phyloP scores from a whole-genome alignment of 2,329 filamentous ascomycete species.

The Blastomyces gilchristii region DNA sequence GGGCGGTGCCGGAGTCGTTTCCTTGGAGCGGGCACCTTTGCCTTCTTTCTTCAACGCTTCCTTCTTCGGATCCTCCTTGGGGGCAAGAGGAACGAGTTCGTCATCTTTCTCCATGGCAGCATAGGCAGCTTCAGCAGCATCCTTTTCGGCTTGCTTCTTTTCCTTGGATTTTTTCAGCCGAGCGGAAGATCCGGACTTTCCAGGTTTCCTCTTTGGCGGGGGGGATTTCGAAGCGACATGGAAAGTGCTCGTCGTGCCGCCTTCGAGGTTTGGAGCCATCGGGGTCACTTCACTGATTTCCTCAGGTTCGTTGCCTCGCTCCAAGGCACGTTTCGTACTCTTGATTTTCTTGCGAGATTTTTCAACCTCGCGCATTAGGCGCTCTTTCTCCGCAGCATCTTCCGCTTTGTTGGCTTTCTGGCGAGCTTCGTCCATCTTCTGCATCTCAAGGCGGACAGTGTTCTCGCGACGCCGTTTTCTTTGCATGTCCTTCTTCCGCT shows the following conservation, averaged over 20 bases:
- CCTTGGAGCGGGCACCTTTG: slow-evolving; percentile 32
- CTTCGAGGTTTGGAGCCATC: slow-evolving; percentile 70
- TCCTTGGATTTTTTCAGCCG: slow-evolving; percentile 81
- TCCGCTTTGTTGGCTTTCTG: slow-evolving; percentile 66
- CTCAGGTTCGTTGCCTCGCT: slow-evolving; percentile 66
- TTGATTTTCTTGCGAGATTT: slow-evolving; percentile 87
- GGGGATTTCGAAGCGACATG: slow-evolving; percentile 50
- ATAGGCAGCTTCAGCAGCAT: slow-evolving; percentile 77
- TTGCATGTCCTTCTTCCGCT: slow-evolving; percentile 99
- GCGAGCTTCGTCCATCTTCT: slow-evolving; percentile 72
- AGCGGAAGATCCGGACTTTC: slow-evolving; percentile 41
- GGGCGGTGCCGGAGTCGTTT: slow-evolving; percentile 42
- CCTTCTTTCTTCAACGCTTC: slow-evolving; percentile 36
- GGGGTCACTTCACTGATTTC: slow-evolving; percentile 61
- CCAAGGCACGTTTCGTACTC: slow-evolving; percentile 76
- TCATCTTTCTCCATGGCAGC: slow-evolving; percentile 48
- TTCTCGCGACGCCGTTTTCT: slow-evolving; percentile 92
- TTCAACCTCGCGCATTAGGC: slow-evolving; percentile 74
- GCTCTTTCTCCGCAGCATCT: slow-evolving; percentile 72
- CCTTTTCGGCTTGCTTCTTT: slow-evolving; percentile 58
- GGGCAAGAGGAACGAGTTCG: slow-evolving; percentile 41
- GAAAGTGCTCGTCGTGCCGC: slow-evolving; percentile 77
- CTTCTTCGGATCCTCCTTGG: slow-evolving; percentile 45
- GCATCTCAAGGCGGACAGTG: slow-evolving; percentile 75
- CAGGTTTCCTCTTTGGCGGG: slow-evolving; percentile 44